Conservation (phyloP, 2,329 filamentous ascomycete species). For the Arthrobotrys iridis region DNA sequence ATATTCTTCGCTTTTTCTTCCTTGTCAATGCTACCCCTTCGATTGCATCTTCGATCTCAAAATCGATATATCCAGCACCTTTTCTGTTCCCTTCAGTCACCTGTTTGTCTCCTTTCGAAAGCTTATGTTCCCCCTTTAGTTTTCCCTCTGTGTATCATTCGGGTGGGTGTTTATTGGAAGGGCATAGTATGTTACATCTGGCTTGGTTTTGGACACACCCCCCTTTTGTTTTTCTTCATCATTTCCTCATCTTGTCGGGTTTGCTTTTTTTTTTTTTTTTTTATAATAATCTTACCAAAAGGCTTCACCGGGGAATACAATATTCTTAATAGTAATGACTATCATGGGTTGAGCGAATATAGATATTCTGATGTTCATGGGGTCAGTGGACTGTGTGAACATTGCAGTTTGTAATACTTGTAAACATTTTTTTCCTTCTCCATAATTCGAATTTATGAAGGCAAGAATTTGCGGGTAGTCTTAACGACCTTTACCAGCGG, state of each 20-base stretch:
- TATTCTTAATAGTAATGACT: conserved; percentile 33
- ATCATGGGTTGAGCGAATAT: neutral
- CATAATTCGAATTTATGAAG: no score
- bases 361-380: no score
- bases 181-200: conserved; percentile 26
- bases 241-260: neutral
- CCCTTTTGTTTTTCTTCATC: neutral
- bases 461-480: no score
- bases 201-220: neutral
- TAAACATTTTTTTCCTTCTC: no score
- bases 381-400: no score
- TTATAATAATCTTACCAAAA: conserved; percentile 1
- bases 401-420: no score
- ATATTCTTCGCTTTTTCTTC: conserved; percentile 3
- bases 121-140: neutral
- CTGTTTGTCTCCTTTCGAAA: neutral
- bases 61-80: neutral
- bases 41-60: neutral
- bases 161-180: conserved; percentile 34
- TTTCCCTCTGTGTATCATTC: conserved; percentile 12
- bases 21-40: conserved; percentile 1
- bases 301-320: conserved; percentile 20
- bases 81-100: neutral
- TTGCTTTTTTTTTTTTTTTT: no score
- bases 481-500: no score